Evolutionary conservation across 345 rosid genomes (phyloP).

Genomic region (Toxicodendron radicans): DNA sequence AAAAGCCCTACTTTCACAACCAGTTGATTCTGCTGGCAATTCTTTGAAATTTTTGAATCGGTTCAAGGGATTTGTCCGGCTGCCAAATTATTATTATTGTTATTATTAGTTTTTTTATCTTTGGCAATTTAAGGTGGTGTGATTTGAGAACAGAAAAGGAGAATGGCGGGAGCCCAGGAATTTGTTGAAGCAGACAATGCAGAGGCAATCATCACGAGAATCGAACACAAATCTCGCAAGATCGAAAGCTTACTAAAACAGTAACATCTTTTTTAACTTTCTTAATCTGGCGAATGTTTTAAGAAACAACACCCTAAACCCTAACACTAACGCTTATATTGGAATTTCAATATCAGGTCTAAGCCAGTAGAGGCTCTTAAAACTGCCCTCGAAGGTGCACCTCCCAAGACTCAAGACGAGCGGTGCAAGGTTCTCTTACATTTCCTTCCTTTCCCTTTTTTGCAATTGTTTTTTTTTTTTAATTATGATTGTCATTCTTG

Average conservation of each 20-base stretch:
- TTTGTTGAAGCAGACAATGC: slow-evolving; percentile 84
- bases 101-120: too few relatives aligned
- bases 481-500: neutral
- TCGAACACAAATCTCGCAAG: slow-evolving; percentile 87
- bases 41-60: too few relatives aligned
- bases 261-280: slow-evolving; percentile 23
- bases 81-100: neutral
- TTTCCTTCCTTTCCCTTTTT: neutral
- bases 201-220: slow-evolving; percentile 84
- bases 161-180: slow-evolving; percentile 48
- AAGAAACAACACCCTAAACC: neutral
- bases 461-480: neutral
- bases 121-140: too few relatives aligned
- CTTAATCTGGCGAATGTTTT: neutral
- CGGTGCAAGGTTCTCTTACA: slow-evolving; percentile 75
- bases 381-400: slow-evolving; percentile 91
- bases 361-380: slow-evolving; percentile 79
- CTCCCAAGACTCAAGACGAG: slow-evolving; percentile 80
- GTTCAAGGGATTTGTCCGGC: neutral
- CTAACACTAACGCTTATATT: neutral
- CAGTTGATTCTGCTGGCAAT: too few relatives aligned
- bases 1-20: neutral
- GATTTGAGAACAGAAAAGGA: neutral
- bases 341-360: slow-evolving; percentile 28
- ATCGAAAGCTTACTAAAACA: slow-evolving; percentile 89